A percentile compares a stretch with the other conserved stretches of the same genome.
These are phyloP conservation scores for Hapsidospora chrysogenum DNA, from an alignment of 495 filamentous ascomycete genomes.

Conservation along the genomic window DNA sequence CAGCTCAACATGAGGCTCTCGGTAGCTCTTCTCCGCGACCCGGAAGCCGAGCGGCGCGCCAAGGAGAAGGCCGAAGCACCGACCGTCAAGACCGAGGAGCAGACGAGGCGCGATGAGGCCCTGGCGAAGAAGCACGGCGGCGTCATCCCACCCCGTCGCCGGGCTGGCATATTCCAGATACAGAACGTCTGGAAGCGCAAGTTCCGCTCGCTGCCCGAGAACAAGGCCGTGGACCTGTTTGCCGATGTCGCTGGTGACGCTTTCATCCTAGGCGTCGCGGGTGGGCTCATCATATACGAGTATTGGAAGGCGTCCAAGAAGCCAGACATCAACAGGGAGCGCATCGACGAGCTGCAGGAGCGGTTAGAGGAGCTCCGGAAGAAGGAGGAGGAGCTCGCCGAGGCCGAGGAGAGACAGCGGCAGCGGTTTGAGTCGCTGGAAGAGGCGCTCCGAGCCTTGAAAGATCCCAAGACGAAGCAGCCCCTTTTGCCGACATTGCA, in stretches of 20 bases:
- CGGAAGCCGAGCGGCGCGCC: conserved; percentile 37
- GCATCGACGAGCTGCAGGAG: conserved; percentile 57
- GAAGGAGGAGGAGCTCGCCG: conserved; percentile 47
- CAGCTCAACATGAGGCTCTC: conserved; percentile 86
- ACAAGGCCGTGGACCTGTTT: conserved; percentile 88
- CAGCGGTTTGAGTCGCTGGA: conserved; percentile 48
- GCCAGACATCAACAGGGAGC: conserved; percentile 43
- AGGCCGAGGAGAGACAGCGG: conserved; percentile 39
- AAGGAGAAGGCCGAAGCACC: conserved; percentile 53
- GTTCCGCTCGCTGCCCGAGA: conserved; percentile 64
- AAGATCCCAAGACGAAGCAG: conserved; percentile 33
- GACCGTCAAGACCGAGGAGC: conserved; percentile 65
- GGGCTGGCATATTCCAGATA: not conserved
- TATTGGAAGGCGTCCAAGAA: conserved; percentile 59
- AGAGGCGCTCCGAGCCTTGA: conserved; percentile 35
- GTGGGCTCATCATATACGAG: conserved; percentile 66
- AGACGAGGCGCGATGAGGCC: conserved; percentile 46
- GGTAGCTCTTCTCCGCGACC: conserved; percentile 69
- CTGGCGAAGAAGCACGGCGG: conserved; percentile 24
- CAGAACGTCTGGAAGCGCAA: conserved; percentile 32
- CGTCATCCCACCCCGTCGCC: conserved; percentile 8
- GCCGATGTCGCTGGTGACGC: conserved; percentile 86
- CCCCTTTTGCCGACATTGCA: conserved; percentile 16
- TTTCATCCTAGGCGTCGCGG: conserved; percentile 75
- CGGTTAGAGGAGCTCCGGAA: conserved; percentile 38